phyloP scores from a whole-genome alignment of 371 early-diverging fungal genomes.

The Mortierella sp. region DNA sequence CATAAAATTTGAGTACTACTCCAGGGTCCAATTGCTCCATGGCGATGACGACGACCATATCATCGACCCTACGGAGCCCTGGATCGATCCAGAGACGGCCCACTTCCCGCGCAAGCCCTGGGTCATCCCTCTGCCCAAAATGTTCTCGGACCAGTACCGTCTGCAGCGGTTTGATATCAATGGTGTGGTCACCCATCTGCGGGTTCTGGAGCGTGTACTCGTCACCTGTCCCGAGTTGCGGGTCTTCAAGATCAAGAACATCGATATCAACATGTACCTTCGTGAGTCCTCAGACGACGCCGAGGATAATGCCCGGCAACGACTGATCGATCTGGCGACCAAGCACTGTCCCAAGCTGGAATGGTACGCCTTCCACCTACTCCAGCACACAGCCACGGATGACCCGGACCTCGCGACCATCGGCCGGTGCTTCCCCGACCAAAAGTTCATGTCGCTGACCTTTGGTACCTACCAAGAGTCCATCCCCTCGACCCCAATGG shows the following conservation, averaged over 20 bases:
- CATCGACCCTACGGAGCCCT: neutral
- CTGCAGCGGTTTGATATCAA: conserved; percentile 23
- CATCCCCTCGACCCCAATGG: neutral
- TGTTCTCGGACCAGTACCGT: conserved; percentile 17
- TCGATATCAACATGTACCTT: neutral
- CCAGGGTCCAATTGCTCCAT: neutral
- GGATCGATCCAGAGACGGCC: conserved; percentile 22
- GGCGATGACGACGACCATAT: conserved; percentile 23
- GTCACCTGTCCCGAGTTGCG: conserved; percentile 33
- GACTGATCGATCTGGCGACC: conserved; percentile 10
- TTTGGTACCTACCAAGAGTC: neutral
- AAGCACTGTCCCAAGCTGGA: conserved; percentile 24
- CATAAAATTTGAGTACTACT: neutral
- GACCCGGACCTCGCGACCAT: neutral
- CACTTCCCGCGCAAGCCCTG: conserved; percentile 31
- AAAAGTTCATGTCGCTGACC: conserved; percentile 14
- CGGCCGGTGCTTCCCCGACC: neutral
- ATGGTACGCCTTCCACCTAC: conserved; percentile 16
- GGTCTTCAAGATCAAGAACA: conserved; percentile 12
- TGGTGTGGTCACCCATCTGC: conserved; percentile 1
- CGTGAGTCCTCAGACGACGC: neutral
- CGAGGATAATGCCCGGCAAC: neutral
- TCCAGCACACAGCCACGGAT: neutral
- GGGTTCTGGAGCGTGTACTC: conserved; percentile 26
- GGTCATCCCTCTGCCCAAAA: conserved; percentile 17